Conservation (phyloP, 805 yeast genomes). For the Pichia cabralensis region DNA sequence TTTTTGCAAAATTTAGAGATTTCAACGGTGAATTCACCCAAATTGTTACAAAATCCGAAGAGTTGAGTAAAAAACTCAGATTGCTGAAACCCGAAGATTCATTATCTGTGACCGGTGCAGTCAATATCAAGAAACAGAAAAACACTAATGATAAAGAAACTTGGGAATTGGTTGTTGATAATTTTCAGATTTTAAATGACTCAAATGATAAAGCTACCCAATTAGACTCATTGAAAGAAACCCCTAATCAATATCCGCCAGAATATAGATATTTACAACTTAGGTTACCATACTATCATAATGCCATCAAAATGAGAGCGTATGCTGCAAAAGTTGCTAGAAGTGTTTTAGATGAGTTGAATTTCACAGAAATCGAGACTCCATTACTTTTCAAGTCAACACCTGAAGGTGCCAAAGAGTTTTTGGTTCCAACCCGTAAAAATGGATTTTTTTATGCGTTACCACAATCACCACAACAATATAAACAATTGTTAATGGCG, state of each 20-base stretch:
- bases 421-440: slow-evolving; percentile 81
- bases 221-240: slow-evolving; percentile 46
- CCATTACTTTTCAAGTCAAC: slow-evolving; percentile 91
- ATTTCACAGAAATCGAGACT: slow-evolving; percentile 81
- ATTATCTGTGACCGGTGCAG: slow-evolving; percentile 50
- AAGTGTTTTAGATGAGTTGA: slow-evolving; percentile 25
- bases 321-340: slow-evolving; percentile 38
- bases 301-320: slow-evolving; percentile 47
- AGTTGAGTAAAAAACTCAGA: slow-evolving; percentile 30
- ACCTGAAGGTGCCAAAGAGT: slow-evolving; percentile 97
- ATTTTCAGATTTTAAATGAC: slow-evolving; percentile 48
- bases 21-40: slow-evolving; percentile 58
- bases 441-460: slow-evolving; percentile 64
- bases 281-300: slow-evolving; percentile 48
- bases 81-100: slow-evolving; percentile 64
- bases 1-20: slow-evolving; percentile 74
- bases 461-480: slow-evolving; percentile 97
- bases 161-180: slow-evolving; percentile 51
- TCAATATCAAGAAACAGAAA: slow-evolving; percentile 28
- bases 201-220: slow-evolving; percentile 57
- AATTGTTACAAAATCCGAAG: slow-evolving; percentile 33
- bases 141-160: slow-evolving; percentile 13
- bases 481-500: slow-evolving; percentile 90
- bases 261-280: slow-evolving; percentile 76
- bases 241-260: slow-evolving; percentile 57